phyloP scores from a whole-genome alignment of 352 stramenopile genomes.

The Pythium insidiosum region DNA sequence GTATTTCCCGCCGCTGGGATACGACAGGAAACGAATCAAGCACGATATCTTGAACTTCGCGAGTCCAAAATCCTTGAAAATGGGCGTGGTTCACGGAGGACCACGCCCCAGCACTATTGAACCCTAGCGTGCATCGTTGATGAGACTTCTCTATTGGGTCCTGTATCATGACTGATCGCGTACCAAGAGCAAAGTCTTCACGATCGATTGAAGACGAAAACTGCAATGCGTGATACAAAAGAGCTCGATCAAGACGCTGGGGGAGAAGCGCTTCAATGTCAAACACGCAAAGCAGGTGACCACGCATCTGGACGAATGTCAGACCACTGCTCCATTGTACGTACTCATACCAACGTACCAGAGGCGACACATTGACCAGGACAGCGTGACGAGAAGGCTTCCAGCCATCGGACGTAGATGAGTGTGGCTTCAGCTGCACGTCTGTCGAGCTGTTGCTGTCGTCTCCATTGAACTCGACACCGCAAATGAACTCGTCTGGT shows the following conservation, averaged over 20 bases:
- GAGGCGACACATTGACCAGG: conserved; percentile 58
- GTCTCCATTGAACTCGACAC: conserved; percentile 14
- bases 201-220: conserved; percentile 19
- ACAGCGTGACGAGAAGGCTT: conserved; percentile 14
- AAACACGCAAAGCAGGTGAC: conserved; percentile 49
- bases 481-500: conserved; percentile 32
- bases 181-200: conserved; percentile 50
- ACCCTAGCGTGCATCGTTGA: conserved; percentile 33
- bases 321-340: background rate
- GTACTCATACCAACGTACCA: conserved; percentile 22
- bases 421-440: too few relatives aligned
- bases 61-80: conserved; percentile 54
- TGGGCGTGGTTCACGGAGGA: conserved; percentile 76
- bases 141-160: too few relatives aligned
- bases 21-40: conserved; percentile 45
- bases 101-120: conserved; percentile 70
- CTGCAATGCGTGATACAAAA: background rate
- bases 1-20: conserved; percentile 22
- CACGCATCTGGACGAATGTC: conserved; percentile 27
- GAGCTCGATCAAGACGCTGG: conserved; percentile 3
- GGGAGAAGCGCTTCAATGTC: conserved; percentile 18
- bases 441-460: too few relatives aligned
- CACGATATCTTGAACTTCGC: conserved; percentile 12
- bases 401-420: background rate
- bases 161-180: too few relatives aligned